phyloP scores from a whole-genome alignment of 106 monocot genomes.

The Dendrobium nobile region DNA sequence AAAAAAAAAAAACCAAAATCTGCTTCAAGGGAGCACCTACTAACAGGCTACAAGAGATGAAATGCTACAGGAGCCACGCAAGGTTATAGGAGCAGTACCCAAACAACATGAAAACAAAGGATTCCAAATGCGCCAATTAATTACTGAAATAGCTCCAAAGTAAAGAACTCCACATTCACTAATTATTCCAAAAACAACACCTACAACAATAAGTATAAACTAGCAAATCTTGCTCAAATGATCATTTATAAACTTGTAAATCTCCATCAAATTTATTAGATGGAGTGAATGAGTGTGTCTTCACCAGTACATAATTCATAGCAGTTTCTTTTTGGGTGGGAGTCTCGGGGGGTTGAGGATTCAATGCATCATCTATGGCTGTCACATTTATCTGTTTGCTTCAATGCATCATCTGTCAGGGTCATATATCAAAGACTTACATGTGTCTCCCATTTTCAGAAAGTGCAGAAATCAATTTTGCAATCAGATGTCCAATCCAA shows the following conservation, averaged over 20 bases:
- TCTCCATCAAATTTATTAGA: too few species aligned
- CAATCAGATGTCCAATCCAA: constrained; percentile 91
- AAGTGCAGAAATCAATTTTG: constrained; percentile 64
- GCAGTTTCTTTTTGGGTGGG: too few species aligned
- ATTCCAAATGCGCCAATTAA: neutral
- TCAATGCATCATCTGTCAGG: neutral
- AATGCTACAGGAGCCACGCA: neutral
- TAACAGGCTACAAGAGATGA: neutral
- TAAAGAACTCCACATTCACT: neutral
- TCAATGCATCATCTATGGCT: neutral
- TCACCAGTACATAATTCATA: too few species aligned
- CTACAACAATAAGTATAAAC: neutral
- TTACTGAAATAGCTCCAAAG: too few species aligned
- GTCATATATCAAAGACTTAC: neutral
- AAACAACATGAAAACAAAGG: neutral
- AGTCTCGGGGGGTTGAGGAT: too few species aligned
- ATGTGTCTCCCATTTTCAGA: constrained; percentile 27
- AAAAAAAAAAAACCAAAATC: neutral
- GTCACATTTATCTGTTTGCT: neutral
- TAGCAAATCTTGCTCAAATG: too few species aligned
- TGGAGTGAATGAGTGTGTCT: too few species aligned
- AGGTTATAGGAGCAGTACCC: neutral
- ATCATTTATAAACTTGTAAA: too few species aligned
- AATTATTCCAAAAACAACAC: neutral
- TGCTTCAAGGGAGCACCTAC: neutral